These are phyloP conservation scores for Cladosporium sp. DNA, from an alignment of 2,329 filamentous ascomycete species.

Conservation along the genomic window DNA sequence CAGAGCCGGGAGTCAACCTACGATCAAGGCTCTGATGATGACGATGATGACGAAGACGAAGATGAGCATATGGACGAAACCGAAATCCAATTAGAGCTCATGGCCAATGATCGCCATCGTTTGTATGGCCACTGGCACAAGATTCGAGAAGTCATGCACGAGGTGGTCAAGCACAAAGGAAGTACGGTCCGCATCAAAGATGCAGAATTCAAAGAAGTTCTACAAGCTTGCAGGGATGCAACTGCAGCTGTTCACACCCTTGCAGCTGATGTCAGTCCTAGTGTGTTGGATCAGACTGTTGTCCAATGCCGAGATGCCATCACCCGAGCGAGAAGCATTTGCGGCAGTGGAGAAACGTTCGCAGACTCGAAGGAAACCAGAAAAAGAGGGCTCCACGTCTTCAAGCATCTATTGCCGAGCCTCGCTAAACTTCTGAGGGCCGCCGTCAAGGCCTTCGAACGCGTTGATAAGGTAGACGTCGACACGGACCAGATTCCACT, in stretches of 20 bases:
- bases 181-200: constrained; percentile 4
- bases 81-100: background rate
- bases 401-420: constrained; percentile 30
- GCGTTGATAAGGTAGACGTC: constrained; percentile 10
- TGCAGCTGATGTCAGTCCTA: constrained; percentile 1
- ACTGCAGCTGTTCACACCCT: background rate
- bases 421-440: constrained; percentile 27
- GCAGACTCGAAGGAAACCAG: constrained; percentile 18
- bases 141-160: constrained; percentile 3
- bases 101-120: constrained; percentile 3
- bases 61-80: constrained; percentile 5
- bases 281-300: constrained; percentile 4
- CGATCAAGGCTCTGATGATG: background rate
- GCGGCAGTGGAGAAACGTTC: background rate
- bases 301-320: constrained; percentile 17
- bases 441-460: constrained; percentile 21
- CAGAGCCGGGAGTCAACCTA: background rate
- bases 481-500: constrained; percentile 10
- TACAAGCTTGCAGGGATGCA: constrained; percentile 2
- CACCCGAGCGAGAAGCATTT: constrained; percentile 14
- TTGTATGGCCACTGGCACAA: constrained; percentile 16
- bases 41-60: background rate
- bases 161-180: background rate
- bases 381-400: constrained; percentile 26
- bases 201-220: background rate